Conservation (phyloP, 345 rosid species). For the Erucastrum elatum region DNA sequence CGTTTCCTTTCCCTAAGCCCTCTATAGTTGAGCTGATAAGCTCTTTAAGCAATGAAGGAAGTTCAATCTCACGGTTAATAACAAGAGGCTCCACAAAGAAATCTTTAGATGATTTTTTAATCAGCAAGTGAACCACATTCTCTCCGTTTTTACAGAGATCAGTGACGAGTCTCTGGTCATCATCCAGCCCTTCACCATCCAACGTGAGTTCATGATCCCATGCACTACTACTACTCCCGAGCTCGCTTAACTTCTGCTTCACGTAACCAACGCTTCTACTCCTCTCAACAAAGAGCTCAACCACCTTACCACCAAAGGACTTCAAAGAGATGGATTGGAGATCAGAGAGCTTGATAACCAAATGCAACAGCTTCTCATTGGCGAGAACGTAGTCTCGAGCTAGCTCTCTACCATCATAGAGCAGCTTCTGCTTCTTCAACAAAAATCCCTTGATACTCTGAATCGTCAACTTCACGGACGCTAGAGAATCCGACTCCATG, state of each 20-base stretch:
- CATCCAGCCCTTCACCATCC: conserved; percentile 79
- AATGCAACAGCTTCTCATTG: conserved; percentile 65
- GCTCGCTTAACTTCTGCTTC: conserved; percentile 36
- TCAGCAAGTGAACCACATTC: conserved; percentile 58
- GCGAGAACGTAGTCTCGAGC: conserved; percentile 60
- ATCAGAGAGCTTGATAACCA: conserved; percentile 66
- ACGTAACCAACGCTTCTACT: no score
- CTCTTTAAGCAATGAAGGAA: conserved; percentile 48
- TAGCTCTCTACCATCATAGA: conserved; percentile 61
- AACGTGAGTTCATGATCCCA: conserved; percentile 60
- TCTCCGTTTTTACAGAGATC: conserved; percentile 60
- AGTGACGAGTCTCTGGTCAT: conserved; percentile 69
- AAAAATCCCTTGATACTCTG: conserved; percentile 62
- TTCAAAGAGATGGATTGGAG: conserved; percentile 58
- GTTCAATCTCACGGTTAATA: conserved; percentile 44
- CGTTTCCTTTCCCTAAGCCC: conserved; percentile 64
- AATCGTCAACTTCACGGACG: conserved; percentile 76
- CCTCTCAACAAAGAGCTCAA: no score
- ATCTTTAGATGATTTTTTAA: conserved; percentile 58
- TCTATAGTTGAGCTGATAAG: conserved; percentile 59
- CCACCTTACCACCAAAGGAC: no score
- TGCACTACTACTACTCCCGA: conserved; percentile 51
- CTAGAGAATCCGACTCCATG: conserved; percentile 72
- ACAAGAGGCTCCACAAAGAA: conserved; percentile 64
- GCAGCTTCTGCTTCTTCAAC: conserved; percentile 65